A percentile compares a stretch with the other conserved stretches of the same genome.
Evolutionary conservation across 352 stramenopile genomes (phyloP).

Genomic region (Phytophthora foliorum): DNA sequence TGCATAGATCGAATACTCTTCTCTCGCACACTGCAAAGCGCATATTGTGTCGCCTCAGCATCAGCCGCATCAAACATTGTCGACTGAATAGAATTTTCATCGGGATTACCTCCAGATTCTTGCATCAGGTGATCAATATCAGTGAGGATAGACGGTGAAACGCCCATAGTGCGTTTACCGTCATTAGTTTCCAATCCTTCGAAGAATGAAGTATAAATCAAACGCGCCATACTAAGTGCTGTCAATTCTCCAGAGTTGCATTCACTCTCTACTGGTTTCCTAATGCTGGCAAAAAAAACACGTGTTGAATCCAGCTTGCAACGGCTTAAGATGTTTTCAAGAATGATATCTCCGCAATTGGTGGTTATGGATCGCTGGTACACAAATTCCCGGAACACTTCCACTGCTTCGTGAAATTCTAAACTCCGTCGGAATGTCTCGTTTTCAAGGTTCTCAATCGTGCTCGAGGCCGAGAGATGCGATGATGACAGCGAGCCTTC

Average conservation of each 20-base stretch:
- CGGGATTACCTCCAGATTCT: background rate
- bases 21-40: slow-evolving; percentile 26
- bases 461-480: background rate
- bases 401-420: slow-evolving; percentile 70
- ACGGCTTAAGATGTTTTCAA: slow-evolving; percentile 27
- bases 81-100: slow-evolving; percentile 20
- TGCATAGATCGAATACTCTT: slow-evolving; percentile 2
- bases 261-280: background rate
- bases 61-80: slow-evolving; percentile 68
- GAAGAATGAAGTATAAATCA: slow-evolving; percentile 34
- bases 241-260: background rate
- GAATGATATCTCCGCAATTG: background rate
- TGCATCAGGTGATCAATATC: slow-evolving; percentile 43
- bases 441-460: slow-evolving; percentile 8
- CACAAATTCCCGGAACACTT: slow-evolving; percentile 52
- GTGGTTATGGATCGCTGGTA: slow-evolving; percentile 2
- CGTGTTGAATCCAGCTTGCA: slow-evolving; percentile 35
- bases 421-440: slow-evolving; percentile 38
- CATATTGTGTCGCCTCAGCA: slow-evolving; percentile 62
- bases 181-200: background rate
- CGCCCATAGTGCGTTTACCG: slow-evolving; percentile 5
- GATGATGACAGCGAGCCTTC: background rate
- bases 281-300: slow-evolving; percentile 10
- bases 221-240: slow-evolving; percentile 23
- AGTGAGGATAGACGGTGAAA: slow-evolving; percentile 38